Evolutionary conservation across 371 early-diverging fungal species (phyloP), one percentile per base, ranked within the genome.

Genomic region (Mucor plumbeus): DNA sequence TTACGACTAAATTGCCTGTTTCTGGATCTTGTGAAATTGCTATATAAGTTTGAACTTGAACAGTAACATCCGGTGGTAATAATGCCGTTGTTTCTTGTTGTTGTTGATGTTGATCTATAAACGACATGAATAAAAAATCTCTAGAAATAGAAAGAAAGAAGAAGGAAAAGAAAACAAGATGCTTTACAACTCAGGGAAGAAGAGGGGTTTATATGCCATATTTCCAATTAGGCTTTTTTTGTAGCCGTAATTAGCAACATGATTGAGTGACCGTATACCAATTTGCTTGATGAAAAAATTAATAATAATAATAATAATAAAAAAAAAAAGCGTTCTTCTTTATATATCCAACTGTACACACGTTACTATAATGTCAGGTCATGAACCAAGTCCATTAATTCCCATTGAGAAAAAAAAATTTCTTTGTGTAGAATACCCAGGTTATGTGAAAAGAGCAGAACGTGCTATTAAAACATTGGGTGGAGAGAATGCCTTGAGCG

Each of bases 361-460:
- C 17, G 43, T 62, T 36, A 43, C 48, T 31, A 15, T 33, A 55
- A 65, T 70, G 70, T 11, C 60, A 57, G 44, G 41, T 15, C 33
- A 65, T 26, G 64, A 71, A n/a, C n/a, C 40, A n/a, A 63, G 64
- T 21, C 73, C 73, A n/a, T n/a, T 66, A 7, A 33, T 63, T 19
- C 71, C 69, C 17, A 62, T 76, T 59, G 68, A 57, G 7, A 38
- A 75, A 14, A 70, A 67, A 31, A 63, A 72, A 40, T 88, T 81
- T 64, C 63, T 84, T 17, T 78, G 78, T 47, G 71, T 90, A 39
- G 89, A 91, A 71, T 86, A 86, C 48, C 91, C 91, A 34, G 91
- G 89, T 4, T 70, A 67, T 60, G 83, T 89, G 0, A 76, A 77
- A 19, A 62, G 75, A 41, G 15, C 73, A 10, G 76, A 85, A 9